Evolutionary conservation across 345 rosid species (phyloP).

Genomic region (Moricandia moricandioides): DNA sequence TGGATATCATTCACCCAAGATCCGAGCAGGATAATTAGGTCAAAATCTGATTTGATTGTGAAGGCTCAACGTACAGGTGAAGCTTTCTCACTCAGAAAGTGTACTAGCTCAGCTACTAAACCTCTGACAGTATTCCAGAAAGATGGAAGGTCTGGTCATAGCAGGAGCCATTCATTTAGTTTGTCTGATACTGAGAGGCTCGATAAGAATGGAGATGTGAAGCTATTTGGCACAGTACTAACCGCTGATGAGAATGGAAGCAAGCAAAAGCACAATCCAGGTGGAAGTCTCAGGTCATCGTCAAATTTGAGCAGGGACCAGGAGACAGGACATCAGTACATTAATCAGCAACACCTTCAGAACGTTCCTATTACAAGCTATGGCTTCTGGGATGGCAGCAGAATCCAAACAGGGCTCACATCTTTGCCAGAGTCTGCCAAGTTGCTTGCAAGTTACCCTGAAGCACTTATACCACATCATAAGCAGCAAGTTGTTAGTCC

Average conservation of each 20-base stretch:
- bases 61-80: constrained; percentile 43
- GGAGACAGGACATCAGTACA: constrained; percentile 47
- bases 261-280: constrained; percentile 36
- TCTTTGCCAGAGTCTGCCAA: constrained; percentile 74
- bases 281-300: constrained; percentile 41
- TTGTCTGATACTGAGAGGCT: constrained; percentile 50
- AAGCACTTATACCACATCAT: constrained; percentile 47
- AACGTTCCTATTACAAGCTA: constrained; percentile 63
- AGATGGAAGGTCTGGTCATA: constrained; percentile 41
- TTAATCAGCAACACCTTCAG: constrained; percentile 47
- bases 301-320: constrained; percentile 44
- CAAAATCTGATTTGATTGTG: constrained; percentile 44
- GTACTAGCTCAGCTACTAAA: constrained; percentile 47
- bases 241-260: constrained; percentile 41
- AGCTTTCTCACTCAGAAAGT: constrained; percentile 55
- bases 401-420: constrained; percentile 68
- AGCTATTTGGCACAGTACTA: constrained; percentile 81
- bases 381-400: constrained; percentile 85
- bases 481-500: constrained; percentile 25
- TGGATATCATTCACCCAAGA: constrained; percentile 46
- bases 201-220: constrained; percentile 65
- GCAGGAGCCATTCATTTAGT: constrained; percentile 42
- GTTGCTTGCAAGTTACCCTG: constrained; percentile 70
- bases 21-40: constrained; percentile 43
- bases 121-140: constrained; percentile 39